Evolutionary conservation across 257 asterid species (phyloP).

Genomic region (Hygrophila difformis): DNA sequence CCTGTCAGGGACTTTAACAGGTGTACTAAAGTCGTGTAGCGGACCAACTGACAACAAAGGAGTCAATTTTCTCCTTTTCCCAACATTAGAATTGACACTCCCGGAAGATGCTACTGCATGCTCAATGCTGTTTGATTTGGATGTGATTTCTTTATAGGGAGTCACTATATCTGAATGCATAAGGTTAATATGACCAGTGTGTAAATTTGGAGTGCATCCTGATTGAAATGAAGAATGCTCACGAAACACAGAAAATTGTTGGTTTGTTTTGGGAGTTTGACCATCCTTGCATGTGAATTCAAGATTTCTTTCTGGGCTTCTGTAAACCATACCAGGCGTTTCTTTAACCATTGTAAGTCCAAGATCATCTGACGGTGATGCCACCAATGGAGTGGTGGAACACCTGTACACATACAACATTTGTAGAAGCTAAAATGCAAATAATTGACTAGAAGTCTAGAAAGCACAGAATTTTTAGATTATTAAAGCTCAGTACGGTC

Average conservation of each 20-base stretch:
- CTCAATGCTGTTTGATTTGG: conserved; percentile 21
- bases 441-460: too few species aligned
- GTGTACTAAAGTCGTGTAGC: conserved; percentile 29
- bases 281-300: conserved; percentile 28
- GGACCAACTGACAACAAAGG: conserved; percentile 31
- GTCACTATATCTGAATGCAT: conserved; percentile 28
- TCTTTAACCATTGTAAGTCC: conserved; percentile 54
- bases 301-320: conserved; percentile 24
- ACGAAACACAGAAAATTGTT: conserved; percentile 18
- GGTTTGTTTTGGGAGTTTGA: conserved; percentile 28
- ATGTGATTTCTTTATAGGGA: conserved; percentile 36
- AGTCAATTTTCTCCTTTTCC: conserved; percentile 55
- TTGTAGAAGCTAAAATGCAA: too few species aligned
- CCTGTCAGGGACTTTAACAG: conserved; percentile 31
- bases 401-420: conserved; percentile 38
- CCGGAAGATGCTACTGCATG: conserved; percentile 53
- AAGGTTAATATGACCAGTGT: conserved; percentile 27
- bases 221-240: conserved; percentile 31
- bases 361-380: conserved; percentile 30
- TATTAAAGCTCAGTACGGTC: too few species aligned
- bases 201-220: conserved; percentile 20
- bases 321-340: conserved; percentile 39
- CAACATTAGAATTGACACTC: conserved; percentile 59
- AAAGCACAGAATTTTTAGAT: too few species aligned
- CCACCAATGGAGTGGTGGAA: conserved; percentile 25